phyloP scores from a whole-genome alignment of 768 basidiomycete genomes.

The Russula vinacea region DNA sequence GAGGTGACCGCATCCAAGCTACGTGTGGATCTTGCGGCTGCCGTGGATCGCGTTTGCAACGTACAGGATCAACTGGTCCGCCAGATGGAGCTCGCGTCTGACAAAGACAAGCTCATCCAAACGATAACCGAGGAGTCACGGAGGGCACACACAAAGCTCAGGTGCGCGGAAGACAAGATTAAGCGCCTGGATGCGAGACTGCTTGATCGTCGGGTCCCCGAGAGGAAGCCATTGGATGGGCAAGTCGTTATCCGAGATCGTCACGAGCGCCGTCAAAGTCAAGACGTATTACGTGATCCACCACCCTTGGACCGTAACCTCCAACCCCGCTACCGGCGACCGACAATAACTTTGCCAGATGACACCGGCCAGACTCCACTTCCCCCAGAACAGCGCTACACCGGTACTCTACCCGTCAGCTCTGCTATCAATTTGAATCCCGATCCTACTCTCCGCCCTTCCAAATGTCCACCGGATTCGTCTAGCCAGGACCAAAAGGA shows the following conservation, averaged over 20 bases:
- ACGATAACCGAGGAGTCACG: neutral
- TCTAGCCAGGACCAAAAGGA: neutral
- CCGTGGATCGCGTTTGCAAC: neutral
- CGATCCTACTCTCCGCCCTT: neutral
- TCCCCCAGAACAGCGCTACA: neutral
- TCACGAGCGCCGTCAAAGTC: neutral
- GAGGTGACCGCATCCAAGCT: neutral
- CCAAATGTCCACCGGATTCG: neutral
- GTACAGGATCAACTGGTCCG: neutral
- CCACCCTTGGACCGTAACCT: neutral
- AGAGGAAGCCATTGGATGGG: neutral
- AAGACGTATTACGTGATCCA: neutral
- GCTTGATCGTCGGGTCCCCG: neutral
- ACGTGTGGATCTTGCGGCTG: neutral
- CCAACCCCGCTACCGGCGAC: neutral
- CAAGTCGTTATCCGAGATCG: neutral
- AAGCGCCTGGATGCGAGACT: neutral
- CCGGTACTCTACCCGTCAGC: too few species aligned
- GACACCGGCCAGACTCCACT: conserved; percentile 12
- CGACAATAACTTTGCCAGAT: neutral
- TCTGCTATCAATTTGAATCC: neutral
- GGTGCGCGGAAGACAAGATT: neutral
- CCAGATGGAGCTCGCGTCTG: neutral
- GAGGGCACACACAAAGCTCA: neutral
- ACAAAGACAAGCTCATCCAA: neutral